Evolutionary conservation across 768 basidiomycete species (phyloP).

Genomic region (Auricularia auricula-judae): DNA sequence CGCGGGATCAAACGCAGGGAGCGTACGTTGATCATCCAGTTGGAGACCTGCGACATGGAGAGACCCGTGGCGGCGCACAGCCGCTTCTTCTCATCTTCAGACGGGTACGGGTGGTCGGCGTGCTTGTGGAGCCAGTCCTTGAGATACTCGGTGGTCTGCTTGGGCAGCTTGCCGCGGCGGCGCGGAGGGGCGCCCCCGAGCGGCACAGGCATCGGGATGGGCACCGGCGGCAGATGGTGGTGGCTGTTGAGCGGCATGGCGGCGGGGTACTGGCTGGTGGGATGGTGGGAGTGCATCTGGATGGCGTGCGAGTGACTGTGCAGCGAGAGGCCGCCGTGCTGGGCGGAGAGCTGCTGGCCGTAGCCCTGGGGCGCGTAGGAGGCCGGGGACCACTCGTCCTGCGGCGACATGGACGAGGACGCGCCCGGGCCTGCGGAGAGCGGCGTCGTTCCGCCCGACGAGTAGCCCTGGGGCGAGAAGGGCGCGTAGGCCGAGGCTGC

Average conservation of each 20-base stretch:
- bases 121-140: conserved; percentile 84
- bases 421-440: neutral
- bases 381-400: neutral
- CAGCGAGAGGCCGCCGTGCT: neutral
- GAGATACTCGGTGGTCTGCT: conserved; percentile 82
- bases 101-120: conserved; percentile 81
- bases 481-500: neutral
- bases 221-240: neutral
- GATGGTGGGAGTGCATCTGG: neutral
- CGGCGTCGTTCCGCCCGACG: neutral
- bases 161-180: conserved; percentile 80
- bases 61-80: conserved; percentile 76
- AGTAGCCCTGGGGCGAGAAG: neutral
- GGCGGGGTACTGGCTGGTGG: neutral
- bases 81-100: conserved; percentile 85
- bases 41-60: conserved; percentile 83
- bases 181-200: conserved; percentile 37
- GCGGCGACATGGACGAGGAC: neutral
- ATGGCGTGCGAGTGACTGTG: neutral
- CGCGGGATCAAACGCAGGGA: neutral
- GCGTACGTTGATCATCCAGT: conserved; percentile 86
- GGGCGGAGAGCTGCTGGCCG: neutral
- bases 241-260: neutral
- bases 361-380: neutral
- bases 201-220: neutral